Evolutionary conservation across 805 yeast species (phyloP), one percentile per base, ranked within the genome.

Genomic region (Yarrowia yakushimensis): DNA sequence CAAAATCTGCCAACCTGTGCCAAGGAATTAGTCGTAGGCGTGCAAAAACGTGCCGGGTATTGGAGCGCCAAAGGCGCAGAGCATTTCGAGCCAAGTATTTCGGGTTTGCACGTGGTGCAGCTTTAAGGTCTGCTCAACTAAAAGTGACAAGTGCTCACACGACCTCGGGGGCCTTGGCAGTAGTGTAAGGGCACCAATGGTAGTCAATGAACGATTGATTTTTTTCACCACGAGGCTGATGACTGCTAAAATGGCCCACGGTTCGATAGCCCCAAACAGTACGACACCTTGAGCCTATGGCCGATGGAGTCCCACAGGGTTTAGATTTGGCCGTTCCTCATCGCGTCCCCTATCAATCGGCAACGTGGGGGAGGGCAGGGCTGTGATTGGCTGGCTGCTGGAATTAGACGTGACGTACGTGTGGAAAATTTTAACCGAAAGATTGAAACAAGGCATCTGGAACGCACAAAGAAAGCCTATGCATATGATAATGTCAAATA

Each of bases 401-500:
- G 36, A 31, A 34, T 33, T 23, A 30, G 54, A 46, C 54, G 54
- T 46, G 39, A 33, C 22, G 30, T 33, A 48, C 37, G 55, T 48
- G 55, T 22, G 6, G 30, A 48, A 48, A 48, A 48, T 48, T 48
- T 48, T 48, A 48, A 48, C 55, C 55, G 55, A 48, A 48, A 33
- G 55, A 22, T 11, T 15, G 12, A 1, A 13, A 48, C 55, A 48
- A 48, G 22, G 39, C 31, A 48, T 4, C 1, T 31, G 39, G 2
- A 5, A 48, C 39, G 37, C 11, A 48, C 55, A 48, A 48, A n/a
- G 55, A 22, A 22, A 25, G 23, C 2, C 18, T 36, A 34, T 52
- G 59, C 59, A 52, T 52, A 31, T 48, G 55, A 48, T 48, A 48
- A 48, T 48, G 55, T 48, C 55, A 48, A 48, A 34, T 17, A 22